Evolutionary conservation across 1,139 yeast genomes (phyloP).

Genomic region (Hemisphaericaspora xylanilytica): DNA sequence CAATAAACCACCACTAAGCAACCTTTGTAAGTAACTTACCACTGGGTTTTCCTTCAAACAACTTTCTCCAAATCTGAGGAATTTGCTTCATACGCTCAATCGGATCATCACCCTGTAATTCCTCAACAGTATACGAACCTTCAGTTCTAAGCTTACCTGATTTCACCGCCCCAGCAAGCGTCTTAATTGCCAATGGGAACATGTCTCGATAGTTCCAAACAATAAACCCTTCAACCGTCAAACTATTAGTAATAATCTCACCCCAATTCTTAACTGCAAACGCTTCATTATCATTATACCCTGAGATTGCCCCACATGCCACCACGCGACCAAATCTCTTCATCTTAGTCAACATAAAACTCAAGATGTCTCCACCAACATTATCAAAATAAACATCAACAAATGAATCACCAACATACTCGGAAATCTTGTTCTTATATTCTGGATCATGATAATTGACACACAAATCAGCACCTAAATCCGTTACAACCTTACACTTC

Average conservation of each 20-base stretch:
- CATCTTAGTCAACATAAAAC: conserved; percentile 40
- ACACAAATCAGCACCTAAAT: conserved; percentile 53
- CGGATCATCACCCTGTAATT: conserved; percentile 20
- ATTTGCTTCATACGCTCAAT: conserved; percentile 22
- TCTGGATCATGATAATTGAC: conserved; percentile 54
- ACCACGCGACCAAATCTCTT: conserved; percentile 46
- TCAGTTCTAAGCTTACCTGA: conserved; percentile 40
- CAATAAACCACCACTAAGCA: too few relatives aligned
- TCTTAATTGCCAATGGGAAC: conserved; percentile 35
- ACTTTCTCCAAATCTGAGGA: conserved; percentile 29
- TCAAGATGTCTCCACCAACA: conserved; percentile 64
- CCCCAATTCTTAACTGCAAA: conserved; percentile 37
- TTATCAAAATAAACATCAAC: conserved; percentile 55
- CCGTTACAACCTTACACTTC: conserved; percentile 54
- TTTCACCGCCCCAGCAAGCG: conserved; percentile 32
- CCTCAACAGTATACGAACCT: conserved; percentile 25
- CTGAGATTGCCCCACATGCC: conserved; percentile 64
- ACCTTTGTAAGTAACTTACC: conserved; percentile 39
- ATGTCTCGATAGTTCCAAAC: conserved; percentile 35
- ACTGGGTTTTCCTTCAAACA: conserved; percentile 31
- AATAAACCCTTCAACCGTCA: conserved; percentile 49
- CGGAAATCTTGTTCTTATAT: conserved; percentile 40
- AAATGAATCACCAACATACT: conserved; percentile 42
- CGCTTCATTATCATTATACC: conserved; percentile 47
- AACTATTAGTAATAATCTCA: conserved; percentile 45